Evolutionary conservation across 208 protist species (phyloP), one percentile per base, ranked within the genome.

Genomic region (Trypanosoma cruzi): DNA sequence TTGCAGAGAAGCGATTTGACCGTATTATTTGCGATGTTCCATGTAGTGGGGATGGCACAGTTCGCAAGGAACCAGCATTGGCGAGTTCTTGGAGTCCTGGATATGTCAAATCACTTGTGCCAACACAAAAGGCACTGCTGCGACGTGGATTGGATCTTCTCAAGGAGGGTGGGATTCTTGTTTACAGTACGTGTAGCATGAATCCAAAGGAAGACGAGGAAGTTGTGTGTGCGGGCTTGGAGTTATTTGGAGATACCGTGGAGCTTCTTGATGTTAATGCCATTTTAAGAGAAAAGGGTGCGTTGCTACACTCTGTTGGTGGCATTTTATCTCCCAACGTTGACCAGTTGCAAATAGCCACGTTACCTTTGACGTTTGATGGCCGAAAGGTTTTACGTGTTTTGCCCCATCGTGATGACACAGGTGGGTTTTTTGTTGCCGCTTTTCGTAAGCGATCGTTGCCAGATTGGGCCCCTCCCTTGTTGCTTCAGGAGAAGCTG

Each of bases 101-200:
- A 26, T 95, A 91, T 63, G 91, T 93, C n/a, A 81, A 93, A 59
- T 85, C 79, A 18, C 85, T 98, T 11, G 86, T 98, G 57, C 73
- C 80, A 0, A 91, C 90, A 20, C 97, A 99, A 75, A 74, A 84
- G 26, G 85, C 92, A 29, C 85, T 99, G 40, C 88, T 97, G 29
- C 73, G 72, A 31, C 89, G 92, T 50, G 96, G 89, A 22, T 75
- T 98, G 14, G 93, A 98, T 50, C 68, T 97, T 40, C 80, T 98
- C 16, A 71, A 58, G 28, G 73, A 71, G 29, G 83, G 62, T 44
- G 97, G 98, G 36, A 72, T 94, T 31, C 83, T 99, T 26, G 97
- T 99, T 5, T 99, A 99, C 85, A 98, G 95, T 62, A 99, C 97
- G 16, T 99, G 98, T 80, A 98, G 94, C 57, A 75, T 99, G 55